Percentiles rank a stretch among this genome's conserved stretches.
Evolutionary conservation across 768 basidiomycete species (phyloP).

Genomic region (Dentipellis sp.): DNA sequence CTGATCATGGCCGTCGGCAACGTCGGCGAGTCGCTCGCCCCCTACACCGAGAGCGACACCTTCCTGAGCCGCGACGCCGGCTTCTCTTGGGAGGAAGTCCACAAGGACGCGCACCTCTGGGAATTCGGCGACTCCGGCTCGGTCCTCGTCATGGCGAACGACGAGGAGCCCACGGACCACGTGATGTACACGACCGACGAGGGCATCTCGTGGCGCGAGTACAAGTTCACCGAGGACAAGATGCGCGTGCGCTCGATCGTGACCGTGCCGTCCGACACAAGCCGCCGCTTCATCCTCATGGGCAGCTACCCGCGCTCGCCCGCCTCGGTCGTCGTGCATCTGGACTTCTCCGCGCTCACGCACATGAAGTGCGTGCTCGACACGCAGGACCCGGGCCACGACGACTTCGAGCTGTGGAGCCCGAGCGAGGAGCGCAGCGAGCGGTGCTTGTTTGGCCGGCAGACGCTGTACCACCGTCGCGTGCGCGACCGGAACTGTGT

Average conservation of each 20-base stretch:
- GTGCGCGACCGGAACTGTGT: slow-evolving; percentile 72
- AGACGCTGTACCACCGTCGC: slow-evolving; percentile 89
- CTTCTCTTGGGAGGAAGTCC: slow-evolving; percentile 97
- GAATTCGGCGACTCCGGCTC: slow-evolving; percentile 98
- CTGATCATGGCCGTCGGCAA: slow-evolving; percentile 95
- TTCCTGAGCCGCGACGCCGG: slow-evolving; percentile 96
- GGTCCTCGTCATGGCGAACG: slow-evolving; percentile 87
- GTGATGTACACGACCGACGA: slow-evolving; percentile 88
- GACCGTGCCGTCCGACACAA: slow-evolving; percentile 86
- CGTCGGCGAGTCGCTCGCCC: slow-evolving; percentile 74
- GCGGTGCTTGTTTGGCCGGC: slow-evolving; percentile 84
- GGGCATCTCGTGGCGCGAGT: slow-evolving; percentile 81
- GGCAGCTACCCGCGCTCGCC: slow-evolving; percentile 44
- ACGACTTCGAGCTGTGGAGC: slow-evolving; percentile 98
- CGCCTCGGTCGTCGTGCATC: slow-evolving; percentile 61
- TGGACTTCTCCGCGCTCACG: slow-evolving; percentile 84
- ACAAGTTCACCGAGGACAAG: slow-evolving; percentile 67
- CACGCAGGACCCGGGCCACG: slow-evolving; percentile 61
- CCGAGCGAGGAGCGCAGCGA: slow-evolving; percentile 87
- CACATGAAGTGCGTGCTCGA: slow-evolving; percentile 59
- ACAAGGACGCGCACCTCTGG: slow-evolving; percentile 97
- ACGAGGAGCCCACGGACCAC: slow-evolving; percentile 87
- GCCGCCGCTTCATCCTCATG: slow-evolving; percentile 82
- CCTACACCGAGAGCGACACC: slow-evolving; percentile 85
- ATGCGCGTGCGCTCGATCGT: slow-evolving; percentile 71